Evolutionary conservation across 73 alveolate species (phyloP).

Genomic region (Paramecium biaurelia): DNA sequence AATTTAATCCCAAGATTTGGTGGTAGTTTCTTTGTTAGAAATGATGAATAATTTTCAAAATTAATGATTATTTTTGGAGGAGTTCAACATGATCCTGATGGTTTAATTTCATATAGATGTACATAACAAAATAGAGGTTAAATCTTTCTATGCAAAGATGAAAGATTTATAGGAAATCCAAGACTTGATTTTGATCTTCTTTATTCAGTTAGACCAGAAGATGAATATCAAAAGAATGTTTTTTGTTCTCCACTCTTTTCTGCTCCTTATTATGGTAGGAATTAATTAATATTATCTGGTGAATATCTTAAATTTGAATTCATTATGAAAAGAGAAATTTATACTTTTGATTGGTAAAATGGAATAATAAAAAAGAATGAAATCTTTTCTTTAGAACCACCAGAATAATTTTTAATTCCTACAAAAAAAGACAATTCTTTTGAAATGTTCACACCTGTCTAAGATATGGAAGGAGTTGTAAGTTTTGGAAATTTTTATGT

Average conservation of each 20-base stretch:
- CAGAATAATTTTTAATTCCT: constrained; percentile 27
- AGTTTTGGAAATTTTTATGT: not conserved
- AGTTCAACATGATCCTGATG: constrained; percentile 3
- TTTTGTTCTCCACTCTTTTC: constrained; percentile 9
- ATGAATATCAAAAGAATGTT: not conserved
- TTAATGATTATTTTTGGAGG: constrained; percentile 20
- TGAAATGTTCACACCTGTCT: constrained; percentile 8
- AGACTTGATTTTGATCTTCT: not conserved
- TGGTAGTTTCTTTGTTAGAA: not conserved
- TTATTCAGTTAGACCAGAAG: not conserved
- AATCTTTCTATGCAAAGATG: not conserved
- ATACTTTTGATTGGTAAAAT: not conserved
- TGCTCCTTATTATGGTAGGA: not conserved
- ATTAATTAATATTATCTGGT: not conserved
- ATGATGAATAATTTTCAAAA: not conserved
- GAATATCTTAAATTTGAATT: not conserved
- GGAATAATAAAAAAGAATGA: not conserved
- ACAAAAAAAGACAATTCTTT: not conserved
- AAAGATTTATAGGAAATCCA: not conserved
- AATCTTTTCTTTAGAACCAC: constrained; percentile 41
- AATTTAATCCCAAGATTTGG: constrained; percentile 21
- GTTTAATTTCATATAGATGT: not conserved
- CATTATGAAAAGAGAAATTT: not conserved
- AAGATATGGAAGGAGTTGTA: constrained; percentile 6
- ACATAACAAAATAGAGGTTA: not conserved